phyloP scores from a whole-genome alignment of 208 protist species.

The Porcisia deanei region DNA sequence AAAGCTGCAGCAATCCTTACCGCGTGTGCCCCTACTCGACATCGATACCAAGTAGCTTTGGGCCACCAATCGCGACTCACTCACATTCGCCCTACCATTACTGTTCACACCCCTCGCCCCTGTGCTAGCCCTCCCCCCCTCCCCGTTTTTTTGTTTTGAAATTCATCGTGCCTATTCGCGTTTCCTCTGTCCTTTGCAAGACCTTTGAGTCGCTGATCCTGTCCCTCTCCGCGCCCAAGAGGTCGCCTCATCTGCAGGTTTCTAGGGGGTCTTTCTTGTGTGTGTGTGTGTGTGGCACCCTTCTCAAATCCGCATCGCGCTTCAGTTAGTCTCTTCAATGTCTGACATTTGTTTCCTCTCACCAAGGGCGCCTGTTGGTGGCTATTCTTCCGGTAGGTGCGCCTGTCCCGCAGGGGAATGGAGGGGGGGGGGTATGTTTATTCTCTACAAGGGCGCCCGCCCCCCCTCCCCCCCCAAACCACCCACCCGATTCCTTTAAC shows the following conservation, averaged over 20 bases:
- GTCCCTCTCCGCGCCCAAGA: neutral
- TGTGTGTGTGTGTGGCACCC: neutral
- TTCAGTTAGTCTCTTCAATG: neutral
- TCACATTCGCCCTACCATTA: neutral
- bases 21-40: conserved; percentile 29
- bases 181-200: too few species aligned
- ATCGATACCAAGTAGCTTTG: conserved; percentile 9
- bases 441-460: too few species aligned
- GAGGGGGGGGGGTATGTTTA: too few species aligned
- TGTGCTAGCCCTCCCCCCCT: neutral
- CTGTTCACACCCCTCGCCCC: neutral
- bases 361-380: neutral
- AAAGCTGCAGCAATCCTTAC: conserved; percentile 34
- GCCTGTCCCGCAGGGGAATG: neutral
- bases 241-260: neutral
- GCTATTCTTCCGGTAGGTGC: neutral
- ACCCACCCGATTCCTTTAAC: too few species aligned
- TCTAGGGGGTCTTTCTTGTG: neutral
- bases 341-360: neutral
- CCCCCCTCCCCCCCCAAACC: too few species aligned
- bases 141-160: too few species aligned
- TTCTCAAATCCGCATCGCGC: neutral
- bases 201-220: too few species aligned
- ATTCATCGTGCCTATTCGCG: too few species aligned
- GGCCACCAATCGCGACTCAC: too few species aligned